phyloP scores from a whole-genome alignment of 2,329 filamentous ascomycete species.

The Ramularia collo-cygni region DNA sequence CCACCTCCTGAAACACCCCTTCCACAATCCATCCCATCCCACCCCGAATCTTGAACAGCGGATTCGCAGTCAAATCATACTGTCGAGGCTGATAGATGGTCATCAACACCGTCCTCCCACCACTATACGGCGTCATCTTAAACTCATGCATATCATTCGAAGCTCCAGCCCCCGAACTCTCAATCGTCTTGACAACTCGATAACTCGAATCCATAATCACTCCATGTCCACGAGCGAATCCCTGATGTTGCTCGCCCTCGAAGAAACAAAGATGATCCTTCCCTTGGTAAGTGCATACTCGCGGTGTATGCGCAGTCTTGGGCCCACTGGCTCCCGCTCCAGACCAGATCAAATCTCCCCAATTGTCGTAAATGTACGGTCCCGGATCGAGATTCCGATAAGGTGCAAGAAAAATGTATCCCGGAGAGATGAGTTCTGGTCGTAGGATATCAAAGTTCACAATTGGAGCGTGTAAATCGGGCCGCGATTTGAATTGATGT shows the following conservation, averaged over 20 bases:
- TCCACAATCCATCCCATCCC: constrained; percentile 48
- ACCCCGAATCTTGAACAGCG: constrained; percentile 30
- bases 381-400: constrained; percentile 44
- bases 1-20: constrained; percentile 48
- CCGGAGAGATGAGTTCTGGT: constrained; percentile 35
- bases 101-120: constrained; percentile 35
- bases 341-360: constrained; percentile 46
- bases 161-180: constrained; percentile 33
- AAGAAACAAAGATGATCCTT: constrained; percentile 47
- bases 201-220: constrained; percentile 48
- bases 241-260: constrained; percentile 45
- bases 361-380: constrained; percentile 47
- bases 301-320: constrained; percentile 42
- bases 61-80: constrained; percentile 41
- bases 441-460: constrained; percentile 28
- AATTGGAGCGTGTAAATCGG: constrained; percentile 34
- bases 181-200: constrained; percentile 42
- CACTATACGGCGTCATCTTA: constrained; percentile 37
- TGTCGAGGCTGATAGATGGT: constrained; percentile 34
- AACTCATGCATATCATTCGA: constrained; percentile 50
- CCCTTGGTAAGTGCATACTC: constrained; percentile 44
- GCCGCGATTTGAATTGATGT: constrained; percentile 32
- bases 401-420: constrained; percentile 47
- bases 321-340: constrained; percentile 45
- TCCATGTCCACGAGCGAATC: constrained; percentile 47